A percentile compares a stretch with the other conserved stretches of the same genome.
phyloP scores from a whole-genome alignment of 116 monocot species.

The Iris pallida region DNA sequence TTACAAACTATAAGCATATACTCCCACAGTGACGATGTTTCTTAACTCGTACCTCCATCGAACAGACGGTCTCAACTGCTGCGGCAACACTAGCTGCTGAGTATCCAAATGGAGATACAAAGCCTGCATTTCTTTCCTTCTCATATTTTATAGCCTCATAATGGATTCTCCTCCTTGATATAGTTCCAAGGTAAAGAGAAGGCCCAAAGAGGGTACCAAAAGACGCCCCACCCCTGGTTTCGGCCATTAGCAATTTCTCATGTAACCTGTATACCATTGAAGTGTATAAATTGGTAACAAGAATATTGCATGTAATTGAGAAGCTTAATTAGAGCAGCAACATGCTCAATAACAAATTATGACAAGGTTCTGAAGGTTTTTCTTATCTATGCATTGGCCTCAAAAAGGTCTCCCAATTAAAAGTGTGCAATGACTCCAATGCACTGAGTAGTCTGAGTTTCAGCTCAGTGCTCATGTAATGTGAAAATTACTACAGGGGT shows the following conservation, averaged over 20 bases:
- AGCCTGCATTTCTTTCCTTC: constrained; percentile 94
- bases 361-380: no score
- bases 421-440: no score
- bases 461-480: no score
- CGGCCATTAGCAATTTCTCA: constrained; percentile 67
- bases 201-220: constrained; percentile 67
- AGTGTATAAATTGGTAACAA: no score
- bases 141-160: constrained; percentile 94
- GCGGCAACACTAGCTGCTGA: constrained; percentile 74
- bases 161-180: constrained; percentile 81
- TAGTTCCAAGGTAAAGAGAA: constrained; percentile 67
- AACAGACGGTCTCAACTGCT: constrained; percentile 68
- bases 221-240: constrained; percentile 65
- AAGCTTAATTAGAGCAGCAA: no score
- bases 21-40: neutral
- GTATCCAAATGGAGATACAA: constrained; percentile 94
- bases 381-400: no score
- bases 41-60: constrained; percentile 68
- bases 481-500: no score
- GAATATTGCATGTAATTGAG: no score
- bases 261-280: constrained; percentile 42
- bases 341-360: no score
- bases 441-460: no score
- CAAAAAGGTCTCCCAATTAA: no score
- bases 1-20: neutral